These are phyloP conservation scores for Mycena amicta DNA, from an alignment of 768 basidiomycete genomes.

Conservation along the genomic window DNA sequence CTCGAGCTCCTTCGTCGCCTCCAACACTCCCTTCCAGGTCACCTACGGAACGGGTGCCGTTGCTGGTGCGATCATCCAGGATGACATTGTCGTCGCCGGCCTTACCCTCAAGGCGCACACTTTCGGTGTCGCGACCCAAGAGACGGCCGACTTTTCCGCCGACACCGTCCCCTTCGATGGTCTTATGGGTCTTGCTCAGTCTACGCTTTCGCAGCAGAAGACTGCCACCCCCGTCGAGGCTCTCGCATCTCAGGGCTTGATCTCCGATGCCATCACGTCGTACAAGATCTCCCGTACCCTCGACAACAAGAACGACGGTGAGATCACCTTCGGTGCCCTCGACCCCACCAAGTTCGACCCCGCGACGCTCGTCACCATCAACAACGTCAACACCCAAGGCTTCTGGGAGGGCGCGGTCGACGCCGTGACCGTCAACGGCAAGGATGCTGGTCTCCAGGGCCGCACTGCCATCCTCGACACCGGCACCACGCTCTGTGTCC, in stretches of 20 bases:
- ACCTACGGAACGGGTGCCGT: constrained; percentile 74
- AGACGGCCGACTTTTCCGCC: constrained; percentile 63
- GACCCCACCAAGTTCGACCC: constrained; percentile 70
- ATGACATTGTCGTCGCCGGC: constrained; percentile 66
- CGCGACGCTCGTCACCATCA: constrained; percentile 56
- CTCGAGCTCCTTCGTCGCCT: constrained; percentile 65
- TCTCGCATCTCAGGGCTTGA: constrained; percentile 41
- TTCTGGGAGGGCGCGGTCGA: constrained; percentile 82
- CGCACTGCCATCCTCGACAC: constrained; percentile 78
- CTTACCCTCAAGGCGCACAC: constrained; percentile 57
- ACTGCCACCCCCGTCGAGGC: constrained; percentile 73
- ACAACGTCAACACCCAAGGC: constrained; percentile 65
- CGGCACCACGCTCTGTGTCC: constrained; percentile 57
- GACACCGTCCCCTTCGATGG: constrained; percentile 62
- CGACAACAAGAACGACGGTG: constrained; percentile 70
- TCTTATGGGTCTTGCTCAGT: constrained; percentile 76
- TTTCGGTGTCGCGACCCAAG: constrained; percentile 66
- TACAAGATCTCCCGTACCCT: constrained; percentile 79
- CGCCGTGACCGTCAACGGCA: constrained; percentile 59
- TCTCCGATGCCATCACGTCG: constrained; percentile 52
- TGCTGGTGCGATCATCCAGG: constrained; percentile 62
- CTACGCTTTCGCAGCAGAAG: constrained; percentile 67
- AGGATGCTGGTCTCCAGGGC: constrained; percentile 48
- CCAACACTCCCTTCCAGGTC: constrained; percentile 53
- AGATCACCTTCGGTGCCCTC: constrained; percentile 41